Evolutionary conservation across 108 stramenopile species (phyloP), one percentile per base, ranked within the genome.

Genomic region (Skeletonema tropicum): DNA sequence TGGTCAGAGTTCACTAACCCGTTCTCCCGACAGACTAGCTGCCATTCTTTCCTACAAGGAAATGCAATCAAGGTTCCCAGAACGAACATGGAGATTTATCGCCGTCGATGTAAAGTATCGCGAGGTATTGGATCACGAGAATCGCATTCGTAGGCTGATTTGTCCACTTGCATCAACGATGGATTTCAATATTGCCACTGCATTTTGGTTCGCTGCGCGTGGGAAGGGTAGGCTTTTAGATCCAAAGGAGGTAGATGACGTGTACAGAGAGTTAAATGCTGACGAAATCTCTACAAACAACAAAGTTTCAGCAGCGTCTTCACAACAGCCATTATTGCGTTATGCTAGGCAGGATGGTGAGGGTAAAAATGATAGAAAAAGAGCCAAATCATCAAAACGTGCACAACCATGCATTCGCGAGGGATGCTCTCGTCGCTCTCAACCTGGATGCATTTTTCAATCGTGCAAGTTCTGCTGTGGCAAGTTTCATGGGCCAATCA

Each of bases 181-280:
- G 98, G 97, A 98, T 73, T 89, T 98, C 64, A 98, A 98, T 77
- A 97, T 98, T 73, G 98, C 85, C 13, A 87, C 92, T 21, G 98
- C 98, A 32, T 81, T 98, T 62, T 97, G 93, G 95, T 97, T 98
- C 85, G 97, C 96, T 8, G 88, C 92, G 41, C 79, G 87, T 26
- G 97, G 92, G 11, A 58, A 30, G 19, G 90, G 94, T 9, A 69
- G 64, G 57, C 32, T 86, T 33, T 23, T 82, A 5, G 75, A 71
- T 3, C 12, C 25, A 12, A 17, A 42, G 19, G 55, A 66, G 64
- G 38, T 46, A 12, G 61, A 75, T 21, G 17, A 49, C 19, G 59
- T 14, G 26, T 9, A 33, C 9, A 46, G 25, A 30, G 33, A 30
- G n/a, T 36, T 67, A 66, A 25, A 62, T 6, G 41, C 2, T 26